Conservation (phyloP, 78 protist genomes). For the Dictyostelium brefeldianum region DNA sequence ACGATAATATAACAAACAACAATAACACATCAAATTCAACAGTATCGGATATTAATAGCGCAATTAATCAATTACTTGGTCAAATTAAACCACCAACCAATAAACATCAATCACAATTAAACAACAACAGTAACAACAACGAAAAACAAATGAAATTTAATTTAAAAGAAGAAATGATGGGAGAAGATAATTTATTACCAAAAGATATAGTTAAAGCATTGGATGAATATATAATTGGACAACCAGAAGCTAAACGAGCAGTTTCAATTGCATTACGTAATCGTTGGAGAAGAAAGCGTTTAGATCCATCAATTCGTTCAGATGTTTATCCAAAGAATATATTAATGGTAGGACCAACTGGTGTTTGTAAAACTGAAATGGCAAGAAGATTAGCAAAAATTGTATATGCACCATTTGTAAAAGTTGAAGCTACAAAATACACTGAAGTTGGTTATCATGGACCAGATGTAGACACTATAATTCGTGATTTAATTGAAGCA, state of each 20-base stretch:
- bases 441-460: conserved; percentile 97
- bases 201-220: conserved; percentile 21
- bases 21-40: background rate
- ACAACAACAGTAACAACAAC: background rate
- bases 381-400: conserved; percentile 95
- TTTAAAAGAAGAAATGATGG: background rate
- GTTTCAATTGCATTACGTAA: conserved; percentile 59
- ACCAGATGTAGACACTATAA: conserved; percentile 92
- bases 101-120: background rate
- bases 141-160: background rate
- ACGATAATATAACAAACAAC: background rate
- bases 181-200: conserved; percentile 43
- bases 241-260: conserved; percentile 47
- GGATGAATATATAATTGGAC: conserved; percentile 61
- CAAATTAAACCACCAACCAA: background rate
- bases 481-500: conserved; percentile 84
- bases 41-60: background rate
- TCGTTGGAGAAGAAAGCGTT: conserved; percentile 74
- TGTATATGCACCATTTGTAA: conserved; percentile 94
- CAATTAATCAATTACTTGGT: background rate
- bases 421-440: conserved; percentile 97
- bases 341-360: conserved; percentile 95
- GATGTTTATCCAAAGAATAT: conserved; percentile 95
- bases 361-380: conserved; percentile 96
- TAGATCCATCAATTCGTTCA: conserved; percentile 44